phyloP scores from a whole-genome alignment of 2,329 filamentous ascomycete species.

The Passalora sequoiae region DNA sequence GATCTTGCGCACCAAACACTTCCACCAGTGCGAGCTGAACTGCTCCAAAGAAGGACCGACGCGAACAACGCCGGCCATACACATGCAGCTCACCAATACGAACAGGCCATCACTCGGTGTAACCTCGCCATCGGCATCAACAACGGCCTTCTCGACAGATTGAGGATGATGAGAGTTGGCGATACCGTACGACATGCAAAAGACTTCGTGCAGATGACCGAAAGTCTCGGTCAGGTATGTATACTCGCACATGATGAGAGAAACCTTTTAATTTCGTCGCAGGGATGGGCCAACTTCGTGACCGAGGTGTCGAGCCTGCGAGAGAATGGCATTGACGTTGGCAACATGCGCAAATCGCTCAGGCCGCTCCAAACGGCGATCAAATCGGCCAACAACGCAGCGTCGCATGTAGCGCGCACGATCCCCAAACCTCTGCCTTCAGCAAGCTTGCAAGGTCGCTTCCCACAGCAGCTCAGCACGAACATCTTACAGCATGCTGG shows the following conservation, averaged over 20 bases:
- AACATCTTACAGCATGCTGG: slow-evolving; percentile 18
- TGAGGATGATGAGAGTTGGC: slow-evolving; percentile 77
- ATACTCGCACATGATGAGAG: background rate
- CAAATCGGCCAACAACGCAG: slow-evolving; percentile 71
- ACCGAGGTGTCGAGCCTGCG: slow-evolving; percentile 51
- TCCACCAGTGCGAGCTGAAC: slow-evolving; percentile 63
- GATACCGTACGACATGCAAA: slow-evolving; percentile 66
- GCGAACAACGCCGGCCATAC: slow-evolving; percentile 49
- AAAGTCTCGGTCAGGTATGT: slow-evolving; percentile 59
- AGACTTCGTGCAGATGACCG: slow-evolving; percentile 66
- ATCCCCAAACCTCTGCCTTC: slow-evolving; percentile 38
- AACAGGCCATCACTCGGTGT: slow-evolving; percentile 65
- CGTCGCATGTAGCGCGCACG: slow-evolving; percentile 62
- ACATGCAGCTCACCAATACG: slow-evolving; percentile 56
- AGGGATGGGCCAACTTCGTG: slow-evolving; percentile 64
- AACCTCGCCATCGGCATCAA: slow-evolving; percentile 66
- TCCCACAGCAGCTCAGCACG: slow-evolving; percentile 23
- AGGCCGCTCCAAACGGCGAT: slow-evolving; percentile 76
- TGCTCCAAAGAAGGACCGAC: slow-evolving; percentile 58
- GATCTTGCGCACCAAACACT: slow-evolving; percentile 68
- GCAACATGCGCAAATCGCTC: slow-evolving; percentile 68
- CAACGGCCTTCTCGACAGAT: slow-evolving; percentile 63
- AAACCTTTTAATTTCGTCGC: slow-evolving; percentile 22
- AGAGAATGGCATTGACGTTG: slow-evolving; percentile 37
- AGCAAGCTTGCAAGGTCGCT: slow-evolving; percentile 17